A percentile compares a stretch with the other conserved stretches of the same genome.
phyloP scores from a whole-genome alignment of 495 filamentous ascomycete species.

The Aspergillus saccharolyticus region DNA sequence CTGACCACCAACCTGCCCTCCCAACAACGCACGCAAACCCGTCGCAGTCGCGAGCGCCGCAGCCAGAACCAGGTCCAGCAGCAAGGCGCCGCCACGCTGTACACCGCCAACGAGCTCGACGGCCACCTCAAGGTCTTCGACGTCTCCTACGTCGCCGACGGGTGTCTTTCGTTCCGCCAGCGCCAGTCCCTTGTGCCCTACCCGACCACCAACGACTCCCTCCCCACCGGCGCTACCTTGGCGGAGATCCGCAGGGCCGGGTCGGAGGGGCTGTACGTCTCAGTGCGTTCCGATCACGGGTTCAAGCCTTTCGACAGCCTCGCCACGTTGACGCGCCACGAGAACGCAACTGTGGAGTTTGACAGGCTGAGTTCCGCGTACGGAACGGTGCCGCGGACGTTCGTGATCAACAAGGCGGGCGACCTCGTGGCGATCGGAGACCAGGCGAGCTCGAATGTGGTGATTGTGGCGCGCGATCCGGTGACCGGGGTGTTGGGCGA shows the following conservation, averaged over 20 bases:
- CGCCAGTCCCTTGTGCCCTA: slow-evolving; percentile 29
- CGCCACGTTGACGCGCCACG: slow-evolving; percentile 27
- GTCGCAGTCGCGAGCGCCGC: neutral
- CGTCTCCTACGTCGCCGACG: slow-evolving; percentile 47
- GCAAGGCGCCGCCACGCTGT: slow-evolving; percentile 42
- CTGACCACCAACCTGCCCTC: too few relatives aligned
- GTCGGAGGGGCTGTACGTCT: slow-evolving; percentile 31
- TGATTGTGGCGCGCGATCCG: slow-evolving; percentile 53
- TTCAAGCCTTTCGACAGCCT: slow-evolving; percentile 34
- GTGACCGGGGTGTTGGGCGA: slow-evolving; percentile 52
- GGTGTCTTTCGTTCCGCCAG: slow-evolving; percentile 38
- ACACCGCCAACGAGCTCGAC: slow-evolving; percentile 58
- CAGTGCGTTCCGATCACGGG: slow-evolving; percentile 37
- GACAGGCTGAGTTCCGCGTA: slow-evolving; percentile 50
- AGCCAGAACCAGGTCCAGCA: slow-evolving; percentile 17
- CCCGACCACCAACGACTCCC: slow-evolving; percentile 10
- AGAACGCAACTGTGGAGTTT: slow-evolving; percentile 46
- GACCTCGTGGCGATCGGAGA: slow-evolving; percentile 58
- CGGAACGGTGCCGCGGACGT: slow-evolving; percentile 58
- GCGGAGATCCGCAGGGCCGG: slow-evolving; percentile 32
- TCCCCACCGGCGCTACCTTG: slow-evolving; percentile 32
- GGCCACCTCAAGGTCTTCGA: slow-evolving; percentile 55
- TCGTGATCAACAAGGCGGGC: slow-evolving; percentile 60
- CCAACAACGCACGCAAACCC: neutral
- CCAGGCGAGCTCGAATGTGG: slow-evolving; percentile 54